phyloP scores from a whole-genome alignment of 192 early-diverging fungal species.

The Gaertneriomyces sp. region DNA sequence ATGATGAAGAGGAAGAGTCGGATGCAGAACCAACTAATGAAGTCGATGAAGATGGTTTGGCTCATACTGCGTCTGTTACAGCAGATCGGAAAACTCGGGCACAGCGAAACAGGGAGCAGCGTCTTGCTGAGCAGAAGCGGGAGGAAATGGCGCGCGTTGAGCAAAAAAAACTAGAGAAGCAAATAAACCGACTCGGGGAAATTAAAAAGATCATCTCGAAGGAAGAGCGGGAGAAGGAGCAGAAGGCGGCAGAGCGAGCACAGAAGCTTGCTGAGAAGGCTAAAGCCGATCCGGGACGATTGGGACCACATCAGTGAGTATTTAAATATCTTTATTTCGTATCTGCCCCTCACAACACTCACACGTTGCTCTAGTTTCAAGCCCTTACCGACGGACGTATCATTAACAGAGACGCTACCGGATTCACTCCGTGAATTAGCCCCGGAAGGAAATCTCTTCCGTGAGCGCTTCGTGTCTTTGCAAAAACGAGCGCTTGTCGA shows the following conservation, averaged over 20 bases:
- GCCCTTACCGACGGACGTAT: conserved; percentile 40
- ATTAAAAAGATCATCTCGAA: conserved; percentile 20
- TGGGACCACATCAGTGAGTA: conserved; percentile 30
- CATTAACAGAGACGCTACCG: conserved; percentile 48
- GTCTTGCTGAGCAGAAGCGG: conserved; percentile 57
- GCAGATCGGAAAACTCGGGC: conserved; percentile 29
- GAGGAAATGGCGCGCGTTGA: conserved; percentile 48
- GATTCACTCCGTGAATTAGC: conserved; percentile 43
- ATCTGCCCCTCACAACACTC: background rate
- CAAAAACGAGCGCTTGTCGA: conserved; percentile 52
- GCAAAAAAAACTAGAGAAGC: conserved; percentile 44
- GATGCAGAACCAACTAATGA: conserved; percentile 4
- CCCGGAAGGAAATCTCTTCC: conserved; percentile 54
- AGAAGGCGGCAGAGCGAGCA: conserved; percentile 11
- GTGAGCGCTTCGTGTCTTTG: conserved; percentile 47
- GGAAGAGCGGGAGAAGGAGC: conserved; percentile 14
- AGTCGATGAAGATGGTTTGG: background rate
- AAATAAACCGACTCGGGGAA: conserved; percentile 15
- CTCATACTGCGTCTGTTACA: background rate
- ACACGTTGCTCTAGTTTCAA: conserved; percentile 28
- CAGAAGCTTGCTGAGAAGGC: conserved; percentile 14
- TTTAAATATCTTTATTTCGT: conserved; percentile 12
- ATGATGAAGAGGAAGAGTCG: conserved; percentile 33
- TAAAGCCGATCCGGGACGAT: conserved; percentile 17
- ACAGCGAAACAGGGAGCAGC: conserved; percentile 49